These are phyloP conservation scores for Phytophthora boehmeriae DNA, from an alignment of 352 stramenopile species.

Conservation along the genomic window DNA sequence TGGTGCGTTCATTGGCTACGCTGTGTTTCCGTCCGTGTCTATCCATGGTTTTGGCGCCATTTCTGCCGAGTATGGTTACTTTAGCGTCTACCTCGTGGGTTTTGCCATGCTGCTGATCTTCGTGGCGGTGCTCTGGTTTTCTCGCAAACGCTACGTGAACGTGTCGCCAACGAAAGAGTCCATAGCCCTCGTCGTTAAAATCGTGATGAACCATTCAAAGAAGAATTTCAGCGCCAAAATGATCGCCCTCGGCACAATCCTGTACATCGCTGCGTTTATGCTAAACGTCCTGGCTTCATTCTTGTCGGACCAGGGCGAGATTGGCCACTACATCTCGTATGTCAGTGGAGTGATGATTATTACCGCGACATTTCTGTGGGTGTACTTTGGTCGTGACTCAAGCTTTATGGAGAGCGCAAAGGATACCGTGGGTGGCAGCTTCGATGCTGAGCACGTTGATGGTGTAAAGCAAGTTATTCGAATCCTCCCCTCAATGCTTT, in stretches of 20 bases:
- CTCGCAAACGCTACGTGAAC: slow-evolving; percentile 49
- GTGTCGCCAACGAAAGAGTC: slow-evolving; percentile 31
- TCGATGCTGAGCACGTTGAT: slow-evolving; percentile 45
- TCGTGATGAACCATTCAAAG: slow-evolving; percentile 31
- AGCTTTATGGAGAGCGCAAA: slow-evolving; percentile 49
- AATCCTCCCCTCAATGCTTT: slow-evolving; percentile 34
- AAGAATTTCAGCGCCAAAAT: slow-evolving; percentile 34
- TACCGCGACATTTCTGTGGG: slow-evolving; percentile 43
- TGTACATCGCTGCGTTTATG: slow-evolving; percentile 39
- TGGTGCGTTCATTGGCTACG: slow-evolving; percentile 69
- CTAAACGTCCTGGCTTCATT: slow-evolving; percentile 60
- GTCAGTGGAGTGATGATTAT: slow-evolving; percentile 27
- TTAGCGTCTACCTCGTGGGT: slow-evolving; percentile 60
- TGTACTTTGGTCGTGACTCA: slow-evolving; percentile 43
- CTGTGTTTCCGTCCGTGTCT: slow-evolving; percentile 65
- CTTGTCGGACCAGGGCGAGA: slow-evolving; percentile 34
- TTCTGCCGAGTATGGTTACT: slow-evolving; percentile 44
- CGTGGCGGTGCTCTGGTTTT: slow-evolving; percentile 32
- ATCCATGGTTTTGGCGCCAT: slow-evolving; percentile 55
- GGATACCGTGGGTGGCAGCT: slow-evolving; percentile 31
- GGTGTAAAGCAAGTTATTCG: slow-evolving; percentile 52
- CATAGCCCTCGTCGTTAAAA: slow-evolving; percentile 48
- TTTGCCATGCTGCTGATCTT: slow-evolving; percentile 38
- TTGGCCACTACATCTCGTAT: slow-evolving; percentile 48
- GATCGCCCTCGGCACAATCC: slow-evolving; percentile 32